A percentile compares a stretch with the other conserved stretches of the same genome.
Evolutionary conservation across 441 rosid species (phyloP).

Genomic region (Erysimum cheiri): DNA sequence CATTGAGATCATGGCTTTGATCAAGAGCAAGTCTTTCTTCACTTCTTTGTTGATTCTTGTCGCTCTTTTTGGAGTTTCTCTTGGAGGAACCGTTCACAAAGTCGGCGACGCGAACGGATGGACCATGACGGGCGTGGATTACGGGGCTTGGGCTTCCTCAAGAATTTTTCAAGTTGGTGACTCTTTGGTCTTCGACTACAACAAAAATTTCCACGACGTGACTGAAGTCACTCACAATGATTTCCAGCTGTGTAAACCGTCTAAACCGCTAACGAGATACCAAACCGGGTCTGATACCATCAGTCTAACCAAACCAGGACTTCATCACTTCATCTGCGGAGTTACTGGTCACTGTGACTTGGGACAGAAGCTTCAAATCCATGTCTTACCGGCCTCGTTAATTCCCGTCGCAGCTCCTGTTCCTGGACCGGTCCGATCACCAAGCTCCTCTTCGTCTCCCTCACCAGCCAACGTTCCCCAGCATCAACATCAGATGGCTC

Average conservation of each 20-base stretch:
- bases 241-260: slow-evolving; percentile 9
- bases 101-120: slow-evolving; percentile 24
- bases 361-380: slow-evolving; percentile 12
- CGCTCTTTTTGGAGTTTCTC: not conserved
- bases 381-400: slow-evolving; percentile 5
- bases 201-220: slow-evolving; percentile 22
- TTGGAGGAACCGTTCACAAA: slow-evolving; percentile 22
- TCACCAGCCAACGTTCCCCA: not conserved
- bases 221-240: slow-evolving; percentile 21
- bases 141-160: slow-evolving; percentile 21
- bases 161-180: slow-evolving; percentile 28
- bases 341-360: not conserved
- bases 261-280: slow-evolving; percentile 12
- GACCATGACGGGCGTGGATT: slow-evolving; percentile 12
- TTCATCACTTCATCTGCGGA: not conserved
- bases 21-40: not conserved
- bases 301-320: slow-evolving; percentile 26
- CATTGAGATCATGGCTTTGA: slow-evolving; percentile 17
- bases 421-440: slow-evolving; percentile 13
- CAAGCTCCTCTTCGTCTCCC: slow-evolving; percentile 3
- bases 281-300: slow-evolving; percentile 5
- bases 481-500: slow-evolving; percentile 4
- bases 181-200: slow-evolving; percentile 28
- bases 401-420: not conserved
- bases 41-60: slow-evolving; percentile 17